Evolutionary conservation across 2,329 filamentous ascomycete genomes (phyloP).

Genomic region (Xylariaceae sp.): DNA sequence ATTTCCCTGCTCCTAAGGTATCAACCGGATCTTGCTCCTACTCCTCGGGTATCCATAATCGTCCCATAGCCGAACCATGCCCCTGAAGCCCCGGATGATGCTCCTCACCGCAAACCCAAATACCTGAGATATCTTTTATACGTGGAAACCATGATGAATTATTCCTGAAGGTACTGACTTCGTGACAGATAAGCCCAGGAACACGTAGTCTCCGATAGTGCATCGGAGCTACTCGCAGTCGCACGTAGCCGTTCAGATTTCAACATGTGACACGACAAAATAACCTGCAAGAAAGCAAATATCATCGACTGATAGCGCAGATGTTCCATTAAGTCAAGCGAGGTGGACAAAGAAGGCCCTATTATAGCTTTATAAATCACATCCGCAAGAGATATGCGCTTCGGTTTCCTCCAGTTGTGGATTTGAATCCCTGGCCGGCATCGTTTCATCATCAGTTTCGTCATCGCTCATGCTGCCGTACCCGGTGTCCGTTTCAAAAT

Average conservation of each 20-base stretch:
- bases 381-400: conserved; percentile 9
- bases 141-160: conserved; percentile 10
- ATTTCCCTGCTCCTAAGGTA: neutral
- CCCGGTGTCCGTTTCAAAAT: conserved; percentile 48
- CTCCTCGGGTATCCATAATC: conserved; percentile 1
- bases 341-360: neutral
- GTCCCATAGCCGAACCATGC: conserved; percentile 8
- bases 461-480: conserved; percentile 43
- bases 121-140: conserved; percentile 13
- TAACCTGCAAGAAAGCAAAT: conserved; percentile 2
- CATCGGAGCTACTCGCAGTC: neutral
- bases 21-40: conserved; percentile 1
- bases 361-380: conserved; percentile 3
- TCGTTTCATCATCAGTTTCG: conserved; percentile 13
- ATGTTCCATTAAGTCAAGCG: neutral
- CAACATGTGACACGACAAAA: conserved; percentile 1
- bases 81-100: conserved; percentile 7
- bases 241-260: neutral
- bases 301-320: conserved; percentile 3
- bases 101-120: conserved; percentile 7
- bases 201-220: neutral
- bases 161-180: conserved; percentile 5
- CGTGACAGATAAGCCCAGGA: conserved; percentile 1
- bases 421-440: conserved; percentile 9
- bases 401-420: conserved; percentile 2